phyloP scores from a whole-genome alignment of 495 filamentous ascomycete species.

The Geopyxis carbonaria region DNA sequence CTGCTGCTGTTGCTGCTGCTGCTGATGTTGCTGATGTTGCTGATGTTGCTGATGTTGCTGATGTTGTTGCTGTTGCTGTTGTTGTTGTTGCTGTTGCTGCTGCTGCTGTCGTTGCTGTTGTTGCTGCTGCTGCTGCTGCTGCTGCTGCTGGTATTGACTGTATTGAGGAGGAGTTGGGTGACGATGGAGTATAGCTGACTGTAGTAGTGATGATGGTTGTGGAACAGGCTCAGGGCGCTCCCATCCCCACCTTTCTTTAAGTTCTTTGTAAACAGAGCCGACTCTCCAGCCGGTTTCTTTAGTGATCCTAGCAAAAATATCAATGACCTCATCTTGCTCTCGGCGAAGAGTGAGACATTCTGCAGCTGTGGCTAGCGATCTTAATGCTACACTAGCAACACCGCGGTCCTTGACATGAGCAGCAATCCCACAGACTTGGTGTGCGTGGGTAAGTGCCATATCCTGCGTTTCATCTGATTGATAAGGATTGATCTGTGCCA shows the following conservation, averaged over 20 bases:
- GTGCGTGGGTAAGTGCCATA: slow-evolving; percentile 52
- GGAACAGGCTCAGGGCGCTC: slow-evolving; percentile 27
- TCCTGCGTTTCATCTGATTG: slow-evolving; percentile 50
- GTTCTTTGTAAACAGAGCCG: slow-evolving; percentile 45
- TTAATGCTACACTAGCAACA: slow-evolving; percentile 57
- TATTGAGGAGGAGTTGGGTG: slow-evolving; percentile 1
- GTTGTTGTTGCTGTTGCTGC: neutral
- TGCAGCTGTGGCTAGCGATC: slow-evolving; percentile 63
- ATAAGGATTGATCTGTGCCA: slow-evolving; percentile 64
- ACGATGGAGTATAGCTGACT: no score
- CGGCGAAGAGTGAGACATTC: slow-evolving; percentile 47
- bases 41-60: slow-evolving; percentile 11
- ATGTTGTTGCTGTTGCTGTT: neutral
- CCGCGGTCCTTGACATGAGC: slow-evolving; percentile 69
- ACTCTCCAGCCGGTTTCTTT: slow-evolving; percentile 64
- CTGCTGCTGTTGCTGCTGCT: slow-evolving; percentile 9
- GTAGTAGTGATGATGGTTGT: slow-evolving; percentile 19
- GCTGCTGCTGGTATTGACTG: slow-evolving; percentile 16
- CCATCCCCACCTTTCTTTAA: slow-evolving; percentile 71
- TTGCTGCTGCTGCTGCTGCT: slow-evolving; percentile 18
- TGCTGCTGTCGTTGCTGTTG: slow-evolving; percentile 8
- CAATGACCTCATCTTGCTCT: slow-evolving; percentile 71
- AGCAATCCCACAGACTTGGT: slow-evolving; percentile 72
- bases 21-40: slow-evolving; percentile 8
- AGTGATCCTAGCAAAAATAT: slow-evolving; percentile 56